Base-by-base conservation (phyloP, 495 filamentous ascomycete species). In the Neurospora terricola region DNA sequence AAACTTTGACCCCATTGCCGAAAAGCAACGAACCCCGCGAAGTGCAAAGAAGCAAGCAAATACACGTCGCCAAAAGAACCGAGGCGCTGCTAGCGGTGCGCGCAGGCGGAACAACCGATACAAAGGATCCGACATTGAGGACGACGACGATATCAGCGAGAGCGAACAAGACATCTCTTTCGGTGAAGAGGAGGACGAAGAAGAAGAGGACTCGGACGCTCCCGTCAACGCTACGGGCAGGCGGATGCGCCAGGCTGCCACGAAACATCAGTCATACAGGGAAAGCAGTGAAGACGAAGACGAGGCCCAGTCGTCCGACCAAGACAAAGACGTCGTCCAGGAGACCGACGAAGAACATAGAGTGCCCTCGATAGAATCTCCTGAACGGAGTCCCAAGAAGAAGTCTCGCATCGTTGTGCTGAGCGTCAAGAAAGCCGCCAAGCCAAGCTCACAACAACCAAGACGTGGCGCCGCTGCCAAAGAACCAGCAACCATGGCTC, bases 211-310 rank as follows among this genome's bases (percentile, higher is more conserved):
- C 66, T 78, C 82, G 0, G 90, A 92, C 77, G 82, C 88, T 1
- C 88, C 88, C 59, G 83, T 88, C 5, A 90, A 88, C 75, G 86
- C 86, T n/a, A 89, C 91, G 43, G 93, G 93, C n/a, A 86, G 91
- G 18, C 87, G 88, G 36, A 88, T 89, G 78, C 87, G 93, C 75
- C 85, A 90, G 73, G 89, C 88, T 12, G 88, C 90, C 4, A 87
- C 76, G 7, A 81, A 80, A 40, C 82, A 81, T 23, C 77, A 78
- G 12, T 86, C 81, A 34, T 87, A 87, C 74, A 84, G 81, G 72
- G 84, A 86, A 70, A 86, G 82, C 70, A 82, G 78, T 30, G 83
- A 82, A 12, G 82, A 81, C 3, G 81, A 81, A 10, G 82, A 81
- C 37, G 72, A 74, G 6, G 71, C 78, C 21, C 75, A 76, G 69